phyloP scores from a whole-genome alignment of 2,329 filamentous ascomycete species.

The Hymenoscyphus occultus region DNA sequence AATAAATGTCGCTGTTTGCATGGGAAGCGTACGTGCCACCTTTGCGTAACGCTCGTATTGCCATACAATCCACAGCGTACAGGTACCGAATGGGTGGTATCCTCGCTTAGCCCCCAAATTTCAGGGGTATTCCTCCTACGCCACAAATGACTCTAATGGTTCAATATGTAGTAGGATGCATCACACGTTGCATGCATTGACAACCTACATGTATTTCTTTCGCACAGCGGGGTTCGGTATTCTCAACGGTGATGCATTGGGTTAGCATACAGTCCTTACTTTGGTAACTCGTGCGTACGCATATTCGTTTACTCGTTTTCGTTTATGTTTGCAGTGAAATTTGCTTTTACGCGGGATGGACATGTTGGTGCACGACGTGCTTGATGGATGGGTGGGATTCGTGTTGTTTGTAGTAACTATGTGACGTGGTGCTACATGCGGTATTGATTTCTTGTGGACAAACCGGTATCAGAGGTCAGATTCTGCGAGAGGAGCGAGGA shows the following conservation, averaged over 20 bases:
- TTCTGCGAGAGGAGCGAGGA: background rate
- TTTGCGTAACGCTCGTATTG: background rate
- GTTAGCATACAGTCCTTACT: background rate
- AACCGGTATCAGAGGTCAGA: background rate
- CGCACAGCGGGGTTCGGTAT: too few relatives aligned
- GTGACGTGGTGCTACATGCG: background rate
- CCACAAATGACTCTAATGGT: background rate
- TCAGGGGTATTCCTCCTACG: background rate
- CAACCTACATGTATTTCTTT: background rate
- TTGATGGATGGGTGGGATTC: too few relatives aligned
- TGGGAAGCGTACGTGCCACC: background rate
- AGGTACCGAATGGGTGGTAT: background rate
- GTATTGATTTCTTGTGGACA: background rate
- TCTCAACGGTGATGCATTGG: background rate
- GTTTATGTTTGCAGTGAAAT: background rate
- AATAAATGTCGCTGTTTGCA: too few relatives aligned
- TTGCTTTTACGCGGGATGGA: background rate
- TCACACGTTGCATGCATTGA: background rate
- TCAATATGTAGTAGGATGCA: background rate
- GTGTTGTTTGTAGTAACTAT: background rate
- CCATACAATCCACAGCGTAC: background rate
- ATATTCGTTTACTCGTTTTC: background rate
- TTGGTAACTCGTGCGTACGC: background rate
- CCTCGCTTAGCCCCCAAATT: constrained; percentile 3
- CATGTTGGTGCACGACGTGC: too few relatives aligned